These are phyloP conservation scores for Narthecium ossifragum DNA, from an alignment of 106 monocot species.

Conservation along the genomic window DNA sequence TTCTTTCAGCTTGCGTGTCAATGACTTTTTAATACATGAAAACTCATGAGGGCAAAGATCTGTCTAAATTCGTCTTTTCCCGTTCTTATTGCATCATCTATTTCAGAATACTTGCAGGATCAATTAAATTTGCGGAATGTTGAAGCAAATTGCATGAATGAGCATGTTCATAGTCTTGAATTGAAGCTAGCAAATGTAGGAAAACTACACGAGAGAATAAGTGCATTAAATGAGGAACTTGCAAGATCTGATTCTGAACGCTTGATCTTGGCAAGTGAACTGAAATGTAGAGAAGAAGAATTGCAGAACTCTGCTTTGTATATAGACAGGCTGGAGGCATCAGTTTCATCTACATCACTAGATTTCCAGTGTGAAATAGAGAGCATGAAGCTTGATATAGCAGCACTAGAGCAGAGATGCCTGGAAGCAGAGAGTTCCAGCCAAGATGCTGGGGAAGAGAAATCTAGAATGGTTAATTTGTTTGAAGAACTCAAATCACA, in stretches of 20 bases:
- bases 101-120: conserved; percentile 72
- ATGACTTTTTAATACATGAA: too few species aligned
- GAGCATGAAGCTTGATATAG: conserved; percentile 72
- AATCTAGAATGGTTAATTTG: conserved; percentile 11
- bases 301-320: conserved; percentile 34
- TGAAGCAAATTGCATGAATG: conserved; percentile 48
- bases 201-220: conserved; percentile 37
- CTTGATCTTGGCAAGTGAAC: conserved; percentile 32
- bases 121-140: conserved; percentile 52
- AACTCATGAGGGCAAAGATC: too few species aligned
- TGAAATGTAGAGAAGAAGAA: conserved; percentile 41
- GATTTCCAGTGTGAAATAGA: conserved; percentile 88
- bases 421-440: conserved; percentile 49
- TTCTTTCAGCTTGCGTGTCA: too few species aligned
- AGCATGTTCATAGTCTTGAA: conserved; percentile 58
- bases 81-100: neutral
- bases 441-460: conserved; percentile 32
- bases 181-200: conserved; percentile 39
- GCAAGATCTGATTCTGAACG: conserved; percentile 33
- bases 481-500: conserved; percentile 26
- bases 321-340: conserved; percentile 52
- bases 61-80: too few species aligned
- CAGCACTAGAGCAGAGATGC: conserved; percentile 50
- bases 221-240: conserved; percentile 29
- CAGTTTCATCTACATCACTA: conserved; percentile 34